Percentiles rank a stretch among this genome's conserved stretches.
phyloP scores from a whole-genome alignment of 2,329 filamentous ascomycete genomes.

The Fusarium sp. region DNA sequence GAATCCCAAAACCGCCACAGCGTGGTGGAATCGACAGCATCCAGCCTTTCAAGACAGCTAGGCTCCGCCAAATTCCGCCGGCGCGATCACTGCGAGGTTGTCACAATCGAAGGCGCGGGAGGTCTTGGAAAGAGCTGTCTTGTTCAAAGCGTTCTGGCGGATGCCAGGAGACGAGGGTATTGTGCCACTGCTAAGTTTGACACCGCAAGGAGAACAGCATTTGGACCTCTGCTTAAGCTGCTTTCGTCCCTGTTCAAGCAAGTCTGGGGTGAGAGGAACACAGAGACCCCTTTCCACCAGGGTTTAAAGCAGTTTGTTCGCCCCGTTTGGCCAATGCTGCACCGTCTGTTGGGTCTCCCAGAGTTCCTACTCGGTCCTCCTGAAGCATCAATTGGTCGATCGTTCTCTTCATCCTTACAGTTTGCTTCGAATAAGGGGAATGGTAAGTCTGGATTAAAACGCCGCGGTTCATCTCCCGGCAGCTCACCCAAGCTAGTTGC shows the following conservation, averaged over 20 bases:
- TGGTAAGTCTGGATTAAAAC: conserved; percentile 49
- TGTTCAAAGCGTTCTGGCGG: conserved; percentile 70
- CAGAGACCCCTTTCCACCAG: conserved; percentile 72
- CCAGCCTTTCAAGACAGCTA: conserved; percentile 65
- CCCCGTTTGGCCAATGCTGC: conserved; percentile 72
- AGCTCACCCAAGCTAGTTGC: conserved; percentile 53
- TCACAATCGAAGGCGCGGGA: conserved; percentile 69
- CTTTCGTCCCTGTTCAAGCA: conserved; percentile 74
- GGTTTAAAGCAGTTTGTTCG: conserved; percentile 70
- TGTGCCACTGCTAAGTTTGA: conserved; percentile 76
- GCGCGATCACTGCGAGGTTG: conserved; percentile 71
- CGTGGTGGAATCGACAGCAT: conserved; percentile 58
- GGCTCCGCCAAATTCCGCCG: conserved; percentile 68
- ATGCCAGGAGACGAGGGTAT: conserved; percentile 70
- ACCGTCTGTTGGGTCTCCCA: conserved; percentile 69
- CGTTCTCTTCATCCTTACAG: conserved; percentile 53
- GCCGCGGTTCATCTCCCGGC: conserved; percentile 63
- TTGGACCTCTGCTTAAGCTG: conserved; percentile 72
- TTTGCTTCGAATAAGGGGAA: conserved; percentile 45
- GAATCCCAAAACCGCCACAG: conserved; percentile 57
- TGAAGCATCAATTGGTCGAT: conserved; percentile 51
- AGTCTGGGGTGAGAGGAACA: conserved; percentile 74
- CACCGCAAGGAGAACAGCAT: conserved; percentile 68
- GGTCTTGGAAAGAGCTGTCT: conserved; percentile 75
- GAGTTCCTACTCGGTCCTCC: conserved; percentile 74